These are phyloP conservation scores for Ramaria sp. DNA, from an alignment of 768 basidiomycete genomes.

Conservation along the genomic window DNA sequence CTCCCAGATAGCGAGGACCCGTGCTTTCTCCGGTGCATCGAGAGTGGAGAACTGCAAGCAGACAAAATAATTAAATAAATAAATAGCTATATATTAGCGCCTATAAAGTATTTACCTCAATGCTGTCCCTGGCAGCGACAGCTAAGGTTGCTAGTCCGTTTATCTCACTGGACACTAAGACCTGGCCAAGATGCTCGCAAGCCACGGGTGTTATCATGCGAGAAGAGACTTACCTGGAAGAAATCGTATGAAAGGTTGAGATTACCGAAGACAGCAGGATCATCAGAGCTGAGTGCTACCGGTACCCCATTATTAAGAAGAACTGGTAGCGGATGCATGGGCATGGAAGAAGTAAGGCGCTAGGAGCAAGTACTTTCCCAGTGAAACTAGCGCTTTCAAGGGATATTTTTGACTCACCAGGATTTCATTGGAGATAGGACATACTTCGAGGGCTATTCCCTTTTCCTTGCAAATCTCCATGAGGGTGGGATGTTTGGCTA, in stretches of 20 bases:
- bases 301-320: conserved; percentile 64
- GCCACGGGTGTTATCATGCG: neutral
- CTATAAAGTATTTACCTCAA: conserved; percentile 31
- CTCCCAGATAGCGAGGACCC: conserved; percentile 35
- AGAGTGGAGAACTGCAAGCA: conserved; percentile 42
- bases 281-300: conserved; percentile 63
- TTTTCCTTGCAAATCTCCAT: conserved; percentile 56
- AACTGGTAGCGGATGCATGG: conserved; percentile 66
- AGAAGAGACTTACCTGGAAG: conserved; percentile 42
- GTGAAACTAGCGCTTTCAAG: neutral
- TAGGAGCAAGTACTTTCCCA: conserved; percentile 15
- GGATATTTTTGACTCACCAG: conserved; percentile 33
- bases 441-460: conserved; percentile 60
- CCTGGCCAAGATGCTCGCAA: neutral
- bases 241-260: conserved; percentile 73
- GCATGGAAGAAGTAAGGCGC: conserved; percentile 72
- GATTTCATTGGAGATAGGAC: conserved; percentile 80
- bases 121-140: conserved; percentile 54
- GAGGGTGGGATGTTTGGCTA: conserved; percentile 68
- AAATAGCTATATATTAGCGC: too few species aligned
- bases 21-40: conserved; percentile 32
- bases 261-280: conserved; percentile 68
- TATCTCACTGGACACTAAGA: conserved; percentile 52
- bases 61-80: neutral
- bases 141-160: conserved; percentile 54